Evolutionary conservation across 148 eudicot species (phyloP).

Genomic region (Amaranthus palmeri): DNA sequence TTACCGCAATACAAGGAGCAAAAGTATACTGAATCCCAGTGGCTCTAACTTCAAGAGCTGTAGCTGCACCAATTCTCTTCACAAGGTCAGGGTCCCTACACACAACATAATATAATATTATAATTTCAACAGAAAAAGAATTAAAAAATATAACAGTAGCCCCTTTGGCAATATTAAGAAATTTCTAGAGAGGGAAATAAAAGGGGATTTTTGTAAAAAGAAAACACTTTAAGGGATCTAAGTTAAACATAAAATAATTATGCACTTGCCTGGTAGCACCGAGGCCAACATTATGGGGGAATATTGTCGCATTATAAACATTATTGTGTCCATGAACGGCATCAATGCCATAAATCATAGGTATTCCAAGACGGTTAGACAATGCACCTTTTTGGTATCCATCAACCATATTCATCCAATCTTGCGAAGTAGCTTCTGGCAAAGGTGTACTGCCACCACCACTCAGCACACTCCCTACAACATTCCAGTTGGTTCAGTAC

Average conservation of each 20-base stretch:
- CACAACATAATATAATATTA: background rate
- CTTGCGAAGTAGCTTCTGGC: slow-evolving; percentile 51
- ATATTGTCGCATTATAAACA: slow-evolving; percentile 72
- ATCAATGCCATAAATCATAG: slow-evolving; percentile 81
- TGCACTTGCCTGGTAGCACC: slow-evolving; percentile 61
- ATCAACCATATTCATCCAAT: slow-evolving; percentile 78
- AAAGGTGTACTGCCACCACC: slow-evolving; percentile 79
- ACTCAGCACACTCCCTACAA: slow-evolving; percentile 73
- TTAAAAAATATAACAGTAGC: background rate
- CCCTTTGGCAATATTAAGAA: background rate
- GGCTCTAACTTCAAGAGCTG: slow-evolving; percentile 83
- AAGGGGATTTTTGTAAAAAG: background rate
- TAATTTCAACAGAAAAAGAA: background rate
- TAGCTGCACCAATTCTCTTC: slow-evolving; percentile 65
- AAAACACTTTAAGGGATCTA: background rate
- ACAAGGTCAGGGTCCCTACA: slow-evolving; percentile 64
- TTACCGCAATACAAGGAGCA: slow-evolving; percentile 83
- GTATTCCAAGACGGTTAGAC: slow-evolving; percentile 70
- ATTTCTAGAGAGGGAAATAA: background rate
- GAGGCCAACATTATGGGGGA: slow-evolving; percentile 75
- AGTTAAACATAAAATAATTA: background rate
- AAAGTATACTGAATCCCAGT: slow-evolving; percentile 69
- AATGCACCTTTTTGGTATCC: slow-evolving; percentile 55
- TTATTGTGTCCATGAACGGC: slow-evolving; percentile 82
- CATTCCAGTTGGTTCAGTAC: slow-evolving; percentile 15